Base-by-base conservation (phyloP, 2,329 filamentous ascomycete species). In the Colletotrichum sp. region DNA sequence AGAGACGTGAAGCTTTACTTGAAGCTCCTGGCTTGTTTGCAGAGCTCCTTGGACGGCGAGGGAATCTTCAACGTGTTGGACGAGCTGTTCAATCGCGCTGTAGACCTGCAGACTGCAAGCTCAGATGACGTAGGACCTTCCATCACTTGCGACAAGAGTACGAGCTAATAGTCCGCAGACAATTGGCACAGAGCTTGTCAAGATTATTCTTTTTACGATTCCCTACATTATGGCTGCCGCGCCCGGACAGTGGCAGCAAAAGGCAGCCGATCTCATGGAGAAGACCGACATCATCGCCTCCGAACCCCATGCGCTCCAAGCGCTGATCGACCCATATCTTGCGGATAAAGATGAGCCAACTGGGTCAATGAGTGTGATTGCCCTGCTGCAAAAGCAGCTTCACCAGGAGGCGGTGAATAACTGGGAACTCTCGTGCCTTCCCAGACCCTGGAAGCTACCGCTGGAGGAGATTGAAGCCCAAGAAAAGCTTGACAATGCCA, bases 221-320 rank as follows among this genome's bases (percentile, higher is more conserved):
- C 96, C 97, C 1, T 99, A 98, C 83, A 89, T 95, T 70, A 93
- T 98, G 89, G 91, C 93, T 12, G 92, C 94, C 4, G 91, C 93
- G 0, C 93, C 94, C 5, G 88, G 89, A 5, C 91, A 92, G 65
- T 93, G 94, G 81, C 92, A 93, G 79, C 89, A 94, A 78, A 94
- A 94, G 81, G 96, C 95, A 4, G 89, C 90, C 2, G 92, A 94
- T 62, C 88, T 98, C 69, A 92, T 99, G 82, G 95, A 97, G 78
- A 98, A 97, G 88, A 98, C 97, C 3, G 96, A 97, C 71, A 95
- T 98, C 78, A 97, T 98, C 79, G 96, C 96, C 13, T 95, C 94
- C 3, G 96, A 97, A 77, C 94, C 95, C 13, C 95, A 98, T 82
- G 90, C 94, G 4, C 89, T 98, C 43, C 96, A 98, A 82, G 89